Base-by-base conservation (phyloP, 805 yeast species). In the Dipodascopsis uninucleata region DNA sequence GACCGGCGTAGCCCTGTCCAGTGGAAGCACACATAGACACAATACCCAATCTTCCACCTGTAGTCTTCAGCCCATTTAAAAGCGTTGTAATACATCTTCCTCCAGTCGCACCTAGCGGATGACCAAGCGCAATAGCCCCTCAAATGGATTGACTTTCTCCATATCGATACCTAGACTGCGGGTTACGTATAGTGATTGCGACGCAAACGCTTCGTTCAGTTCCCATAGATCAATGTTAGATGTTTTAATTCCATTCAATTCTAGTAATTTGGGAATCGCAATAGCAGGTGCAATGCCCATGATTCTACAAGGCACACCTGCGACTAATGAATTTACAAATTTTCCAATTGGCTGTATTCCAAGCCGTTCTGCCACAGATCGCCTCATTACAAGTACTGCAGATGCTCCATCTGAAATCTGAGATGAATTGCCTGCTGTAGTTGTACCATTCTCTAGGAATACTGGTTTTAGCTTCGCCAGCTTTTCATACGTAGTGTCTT, bases 51-150 rank as follows among this genome's bases (percentile, higher is more conserved):
- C 67, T 60, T 18, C 61, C 60, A 20, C 58, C 62, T 31, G 54
- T 57, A 5, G 61, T 56, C 18, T 49, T 47, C 35, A 69, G 57
- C 3, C 67, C 70, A 36, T 66, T 66, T 28, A 68, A 35, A 34
- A 69, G 58, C 2, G 71, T 69, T n/a, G 69, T 58, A 12, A 64
- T 53, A 16, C 64, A 55, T 43, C 74, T 58, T 24, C 75, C 78
- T 3, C 71, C 67, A 21, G 63, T 58, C 31, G 90, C 83, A 46
- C 96, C 96, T 62, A 86, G 74, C 63, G 96, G 96, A 65, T 87
- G 95, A 29, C 96, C 96, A 56, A 87, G 65, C 31, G 95, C 95
- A 57, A 86, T 94, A 20, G 96, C 96, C 66, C 96, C 96, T 69
- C 96, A 95, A 63, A 82, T 38, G 81, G 87, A 64, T 87, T 87